Evolutionary conservation across 495 filamentous ascomycete genomes (phyloP), one percentile per base, ranked within the genome.

Genomic region (Podospora tetraspora): DNA sequence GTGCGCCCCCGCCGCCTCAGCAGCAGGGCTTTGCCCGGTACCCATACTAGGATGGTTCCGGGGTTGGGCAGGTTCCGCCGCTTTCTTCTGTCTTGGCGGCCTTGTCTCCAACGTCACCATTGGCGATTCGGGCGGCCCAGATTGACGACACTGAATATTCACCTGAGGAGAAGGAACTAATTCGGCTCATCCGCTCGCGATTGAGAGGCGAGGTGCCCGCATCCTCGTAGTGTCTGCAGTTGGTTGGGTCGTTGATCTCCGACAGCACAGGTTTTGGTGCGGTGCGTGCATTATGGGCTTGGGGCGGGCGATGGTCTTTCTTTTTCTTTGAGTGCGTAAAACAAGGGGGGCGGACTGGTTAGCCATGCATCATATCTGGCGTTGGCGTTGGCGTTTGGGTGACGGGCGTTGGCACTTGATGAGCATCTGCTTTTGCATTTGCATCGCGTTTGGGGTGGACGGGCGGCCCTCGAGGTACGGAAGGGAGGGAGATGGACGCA

Each of bases 11-110:
- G n/a, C 73, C 70, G 3, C 60, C 66, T 5, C 64, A 59, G 7
- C 64, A 66, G 32, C 70, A 68, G 25, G 64, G 66, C 6, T 74
- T 70, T 43, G 62, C 71, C 19, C 62, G 66, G 24, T 70, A 70
- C 37, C 71, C 66, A 21, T 72, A 73, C 57, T 73, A 62, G 25
- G 59, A 61, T 29, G 19, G 59, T 32, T 4, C 34, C 16, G 43
- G 43, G 1, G 5, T 19, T 2, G 3, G 19, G 43, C 43, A 52
- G 7, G 7, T 8, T n/a, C 43, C 19, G 7, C 43, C 16, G 43
- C 43, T 2, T 52, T 43, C 34, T 52, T 52, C 5, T 2, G 11
- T 52, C 43, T n/a, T 13, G 62, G 37, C 43, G n/a, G 6, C 3
- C 37, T 25, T 52, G 21, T 0, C 11, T 56, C 12, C 34, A 12